Evolutionary conservation across 2,329 filamentous ascomycete genomes (phyloP), one percentile per base, ranked within the genome.

Genomic region (Stachybotrys elegans): DNA sequence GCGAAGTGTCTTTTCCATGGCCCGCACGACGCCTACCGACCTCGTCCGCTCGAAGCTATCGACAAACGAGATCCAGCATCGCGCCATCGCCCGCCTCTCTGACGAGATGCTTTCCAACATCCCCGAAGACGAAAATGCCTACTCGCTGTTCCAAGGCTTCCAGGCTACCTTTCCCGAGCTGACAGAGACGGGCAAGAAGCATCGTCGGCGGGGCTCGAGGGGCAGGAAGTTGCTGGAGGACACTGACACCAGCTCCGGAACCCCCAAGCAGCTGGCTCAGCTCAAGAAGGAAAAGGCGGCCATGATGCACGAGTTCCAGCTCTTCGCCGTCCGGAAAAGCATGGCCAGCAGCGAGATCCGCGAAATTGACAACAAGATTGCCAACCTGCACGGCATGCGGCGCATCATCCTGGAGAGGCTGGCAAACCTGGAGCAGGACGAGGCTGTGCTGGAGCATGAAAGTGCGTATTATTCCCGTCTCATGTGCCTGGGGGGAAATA

Each of bases 261-360:
- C 75, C 19, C 81, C 85, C 16, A 81, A 87, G 27, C 77, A 83
- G 21, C 71, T 95, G 57, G 75, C 76, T 38, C 84, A 83, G 53
- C 67, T 97, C 52, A 88, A 86, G 64, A 87, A 84, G 60, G 89
- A 95, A 54, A 88, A 88, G 63, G 79, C 85, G 35, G 73, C 79
- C 43, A 76, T 96, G 69, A 84, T 86, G 69, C 90, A 94, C 63
- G 81, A 88, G 53, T 73, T 98, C 54, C 90, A 97, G 59, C 88
- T 96, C 80, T 82, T 97, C 70, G 79, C 85, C 4, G 82, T 97
- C 49, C 81, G 93, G 47, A 98, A 98, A 67, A 95, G 93, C 60
- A 96, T 98, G 92, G 92, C 91, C 54, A 93, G 89, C 57, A 87
- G 88, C 50, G 93, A 98, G 66, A 97, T 98, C 47, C 82, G 83